Conservation (phyloP, 2,329 filamentous ascomycete genomes). For the Plenodomus tracheiphilus region DNA sequence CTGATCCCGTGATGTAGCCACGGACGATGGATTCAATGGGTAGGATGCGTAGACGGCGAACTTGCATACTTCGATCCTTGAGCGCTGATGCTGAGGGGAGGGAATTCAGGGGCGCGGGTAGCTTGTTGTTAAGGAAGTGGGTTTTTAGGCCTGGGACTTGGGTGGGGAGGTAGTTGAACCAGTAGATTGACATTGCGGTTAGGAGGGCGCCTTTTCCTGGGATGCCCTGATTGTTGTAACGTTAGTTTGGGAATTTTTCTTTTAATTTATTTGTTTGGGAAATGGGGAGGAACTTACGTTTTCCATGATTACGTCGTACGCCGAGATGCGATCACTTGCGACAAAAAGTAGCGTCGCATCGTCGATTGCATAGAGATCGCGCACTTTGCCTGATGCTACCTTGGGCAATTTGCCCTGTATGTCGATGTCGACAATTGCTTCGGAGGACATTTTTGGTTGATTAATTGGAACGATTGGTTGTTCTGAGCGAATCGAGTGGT, state of each 20-base stretch:
- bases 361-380: slow-evolving; percentile 77
- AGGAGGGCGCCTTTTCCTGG: slow-evolving; percentile 69
- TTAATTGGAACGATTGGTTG: neutral
- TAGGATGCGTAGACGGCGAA: slow-evolving; percentile 73
- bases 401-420: slow-evolving; percentile 46
- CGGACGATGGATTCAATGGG: slow-evolving; percentile 85
- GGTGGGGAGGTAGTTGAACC: slow-evolving; percentile 65
- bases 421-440: slow-evolving; percentile 35
- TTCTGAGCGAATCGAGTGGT: neutral
- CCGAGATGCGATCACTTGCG: slow-evolving; percentile 87
- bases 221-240: no score
- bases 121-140: slow-evolving; percentile 63
- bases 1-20: slow-evolving; percentile 85
- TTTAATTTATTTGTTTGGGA: neutral
- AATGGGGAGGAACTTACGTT: slow-evolving; percentile 60
- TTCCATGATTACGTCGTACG: slow-evolving; percentile 88
- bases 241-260: no score
- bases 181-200: slow-evolving; percentile 67
- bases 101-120: slow-evolving; percentile 50
- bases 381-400: slow-evolving; percentile 72
- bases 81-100: slow-evolving; percentile 51
- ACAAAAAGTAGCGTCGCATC: slow-evolving; percentile 76
- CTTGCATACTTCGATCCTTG: slow-evolving; percentile 71
- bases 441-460: slow-evolving; percentile 30
- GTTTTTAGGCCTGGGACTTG: slow-evolving; percentile 62